These are phyloP conservation scores for Leccinellum luteum DNA, from an alignment of 768 basidiomycete genomes.

Conservation along the genomic window DNA sequence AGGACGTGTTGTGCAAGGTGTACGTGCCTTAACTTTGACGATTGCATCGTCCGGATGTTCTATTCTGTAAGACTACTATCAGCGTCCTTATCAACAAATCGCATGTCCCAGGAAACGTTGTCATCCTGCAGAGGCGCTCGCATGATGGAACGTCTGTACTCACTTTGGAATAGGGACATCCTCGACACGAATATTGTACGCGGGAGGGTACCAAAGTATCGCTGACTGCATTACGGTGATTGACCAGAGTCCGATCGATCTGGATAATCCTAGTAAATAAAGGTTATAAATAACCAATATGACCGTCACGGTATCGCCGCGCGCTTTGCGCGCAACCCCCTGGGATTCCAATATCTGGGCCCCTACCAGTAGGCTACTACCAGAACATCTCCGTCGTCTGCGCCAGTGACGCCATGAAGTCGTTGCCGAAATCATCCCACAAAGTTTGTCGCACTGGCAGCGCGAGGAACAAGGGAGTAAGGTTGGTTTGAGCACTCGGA, in stretches of 20 bases:
- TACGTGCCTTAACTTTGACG: slow-evolving; percentile 63
- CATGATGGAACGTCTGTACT: slow-evolving; percentile 24
- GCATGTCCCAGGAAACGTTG: not conserved
- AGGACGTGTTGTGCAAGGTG: not conserved
- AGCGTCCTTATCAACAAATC: not conserved
- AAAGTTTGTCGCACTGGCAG: no score
- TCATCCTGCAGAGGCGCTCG: not conserved
- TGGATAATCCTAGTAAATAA: not conserved
- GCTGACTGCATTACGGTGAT: slow-evolving; percentile 19
- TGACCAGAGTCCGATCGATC: not conserved
- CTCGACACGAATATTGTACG: slow-evolving; percentile 72
- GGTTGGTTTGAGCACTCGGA: no score
- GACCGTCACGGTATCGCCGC: not conserved
- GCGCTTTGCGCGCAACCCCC: not conserved
- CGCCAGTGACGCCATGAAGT: no score
- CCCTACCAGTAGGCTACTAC: no score
- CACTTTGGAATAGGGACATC: slow-evolving; percentile 51
- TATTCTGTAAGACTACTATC: slow-evolving; percentile 42
- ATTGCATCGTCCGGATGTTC: slow-evolving; percentile 76
- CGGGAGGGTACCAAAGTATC: slow-evolving; percentile 64
- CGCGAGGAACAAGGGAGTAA: no score
- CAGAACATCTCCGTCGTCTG: no score
- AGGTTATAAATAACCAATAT: not conserved
- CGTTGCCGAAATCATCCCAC: no score
- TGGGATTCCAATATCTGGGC: no score